Evolutionary conservation across 2,329 filamentous ascomycete genomes (phyloP).

Genomic region (Nemania diffusa): DNA sequence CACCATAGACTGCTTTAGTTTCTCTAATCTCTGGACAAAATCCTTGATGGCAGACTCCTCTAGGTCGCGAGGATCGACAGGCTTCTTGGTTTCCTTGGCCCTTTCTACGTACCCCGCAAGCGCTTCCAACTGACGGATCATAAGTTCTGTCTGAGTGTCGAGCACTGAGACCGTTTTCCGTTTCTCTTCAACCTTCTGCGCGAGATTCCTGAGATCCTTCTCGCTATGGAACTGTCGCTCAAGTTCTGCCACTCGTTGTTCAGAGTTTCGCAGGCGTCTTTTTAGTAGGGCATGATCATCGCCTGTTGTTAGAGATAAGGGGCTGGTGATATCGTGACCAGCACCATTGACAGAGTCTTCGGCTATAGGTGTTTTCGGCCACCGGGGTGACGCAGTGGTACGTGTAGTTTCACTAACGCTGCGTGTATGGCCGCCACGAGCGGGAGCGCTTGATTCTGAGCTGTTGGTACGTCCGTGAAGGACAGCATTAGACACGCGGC

Average conservation of each 20-base stretch:
- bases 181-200: constrained; percentile 90
- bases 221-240: constrained; percentile 78
- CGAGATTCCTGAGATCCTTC: constrained; percentile 77
- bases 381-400: constrained; percentile 71
- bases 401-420: constrained; percentile 76
- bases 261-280: constrained; percentile 81
- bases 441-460: constrained; percentile 64
- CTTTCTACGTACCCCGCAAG: constrained; percentile 88
- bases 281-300: constrained; percentile 76
- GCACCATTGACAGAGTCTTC: constrained; percentile 62
- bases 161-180: constrained; percentile 94
- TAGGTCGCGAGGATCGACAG: constrained; percentile 81
- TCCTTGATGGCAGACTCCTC: constrained; percentile 93
- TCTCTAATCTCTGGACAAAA: constrained; percentile 79
- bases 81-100: constrained; percentile 83
- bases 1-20: constrained; percentile 69
- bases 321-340: constrained; percentile 75
- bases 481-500: constrained; percentile 91
- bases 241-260: constrained; percentile 87
- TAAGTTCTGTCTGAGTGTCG: constrained; percentile 94
- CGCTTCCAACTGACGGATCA: constrained; percentile 90
- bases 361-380: constrained; percentile 74
- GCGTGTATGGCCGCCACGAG: constrained; percentile 63
- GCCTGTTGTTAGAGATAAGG: constrained; percentile 68
- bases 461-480: constrained; percentile 92